Conservation (phyloP, 208 protist genomes). For the Trypanosoma theileri region DNA sequence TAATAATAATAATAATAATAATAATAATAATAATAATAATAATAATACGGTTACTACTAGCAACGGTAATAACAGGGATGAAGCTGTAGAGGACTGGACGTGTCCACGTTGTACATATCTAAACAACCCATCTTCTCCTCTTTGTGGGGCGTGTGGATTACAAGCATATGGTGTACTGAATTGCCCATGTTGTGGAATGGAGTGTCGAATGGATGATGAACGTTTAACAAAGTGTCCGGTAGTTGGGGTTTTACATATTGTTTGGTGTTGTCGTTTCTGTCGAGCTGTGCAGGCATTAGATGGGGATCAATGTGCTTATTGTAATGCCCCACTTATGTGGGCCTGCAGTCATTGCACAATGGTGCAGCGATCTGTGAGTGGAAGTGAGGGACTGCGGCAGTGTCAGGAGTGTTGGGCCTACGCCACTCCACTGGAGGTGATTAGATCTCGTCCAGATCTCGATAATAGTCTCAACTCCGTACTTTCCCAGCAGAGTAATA, state of each 20-base stretch:
- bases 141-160: slow-evolving; percentile 46
- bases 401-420: slow-evolving; percentile 59
- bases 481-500: background rate
- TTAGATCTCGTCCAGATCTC: slow-evolving; percentile 8
- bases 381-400: slow-evolving; percentile 56
- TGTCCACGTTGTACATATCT: slow-evolving; percentile 62
- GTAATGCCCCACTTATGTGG: slow-evolving; percentile 51
- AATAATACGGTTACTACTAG: too few species aligned
- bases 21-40: too few species aligned
- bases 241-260: slow-evolving; percentile 44
- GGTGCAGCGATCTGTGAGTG: slow-evolving; percentile 41
- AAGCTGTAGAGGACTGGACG: slow-evolving; percentile 23
- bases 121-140: slow-evolving; percentile 29
- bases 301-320: slow-evolving; percentile 51
- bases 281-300: slow-evolving; percentile 54
- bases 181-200: slow-evolving; percentile 36
- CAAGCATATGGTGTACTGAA: slow-evolving; percentile 32
- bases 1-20: too few species aligned
- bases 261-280: slow-evolving; percentile 69
- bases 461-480: too few species aligned
- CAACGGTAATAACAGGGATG: background rate
- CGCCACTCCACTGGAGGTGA: slow-evolving; percentile 73
- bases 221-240: slow-evolving; percentile 32
- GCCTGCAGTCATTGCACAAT: slow-evolving; percentile 63
- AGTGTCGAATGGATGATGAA: background rate